phyloP scores from a whole-genome alignment of 73 alveolate genomes.

The Stentor coeruleus region DNA sequence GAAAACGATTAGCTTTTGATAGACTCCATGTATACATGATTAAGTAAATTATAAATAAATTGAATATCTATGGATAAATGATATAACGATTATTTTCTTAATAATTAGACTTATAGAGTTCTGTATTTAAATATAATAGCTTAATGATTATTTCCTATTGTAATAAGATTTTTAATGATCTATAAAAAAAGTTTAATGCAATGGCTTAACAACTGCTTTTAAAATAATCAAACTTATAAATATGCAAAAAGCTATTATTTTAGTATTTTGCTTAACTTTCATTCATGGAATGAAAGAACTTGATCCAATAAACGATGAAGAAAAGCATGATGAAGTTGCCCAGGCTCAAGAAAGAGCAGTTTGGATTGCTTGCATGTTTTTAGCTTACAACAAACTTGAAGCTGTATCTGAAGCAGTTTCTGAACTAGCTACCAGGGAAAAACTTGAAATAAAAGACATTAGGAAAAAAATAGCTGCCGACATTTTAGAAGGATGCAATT shows the following conservation, averaged over 20 bases:
- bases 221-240: too few species aligned
- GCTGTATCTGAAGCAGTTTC: background rate
- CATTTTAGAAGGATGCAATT: background rate
- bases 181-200: too few species aligned
- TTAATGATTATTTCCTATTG: too few species aligned
- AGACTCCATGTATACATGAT: background rate
- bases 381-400: background rate
- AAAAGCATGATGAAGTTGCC: conserved; percentile 25
- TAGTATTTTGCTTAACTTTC: too few species aligned
- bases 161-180: too few species aligned
- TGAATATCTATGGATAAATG: too few species aligned
- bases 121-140: too few species aligned
- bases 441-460: background rate
- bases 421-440: background rate
- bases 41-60: too few species aligned
- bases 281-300: background rate
- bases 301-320: conserved; percentile 17
- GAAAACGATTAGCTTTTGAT: background rate
- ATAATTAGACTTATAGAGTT: too few species aligned
- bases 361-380: conserved; percentile 6
- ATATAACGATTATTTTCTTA: too few species aligned
- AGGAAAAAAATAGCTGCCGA: background rate
- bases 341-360: conserved; percentile 1
- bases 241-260: too few species aligned
- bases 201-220: too few species aligned